Percentiles rank a stretch among this genome's conserved stretches.
phyloP scores from a whole-genome alignment of 495 filamentous ascomycete species.

The Aspergillus conjunctus region DNA sequence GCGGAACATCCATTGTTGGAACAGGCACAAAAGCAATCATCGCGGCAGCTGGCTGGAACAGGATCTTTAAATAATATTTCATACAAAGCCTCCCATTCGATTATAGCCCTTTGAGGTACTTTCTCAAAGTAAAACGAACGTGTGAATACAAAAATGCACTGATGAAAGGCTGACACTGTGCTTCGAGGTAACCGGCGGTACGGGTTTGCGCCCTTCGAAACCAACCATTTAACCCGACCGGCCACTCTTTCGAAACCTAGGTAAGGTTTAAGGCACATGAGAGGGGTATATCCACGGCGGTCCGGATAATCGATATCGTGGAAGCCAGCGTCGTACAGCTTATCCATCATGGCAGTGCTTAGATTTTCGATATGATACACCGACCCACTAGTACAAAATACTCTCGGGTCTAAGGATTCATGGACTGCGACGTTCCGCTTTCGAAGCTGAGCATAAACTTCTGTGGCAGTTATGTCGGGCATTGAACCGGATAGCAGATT shows the following conservation, averaged over 20 bases:
- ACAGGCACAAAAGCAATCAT: too few relatives aligned
- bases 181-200: background rate
- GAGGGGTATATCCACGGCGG: background rate
- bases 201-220: background rate
- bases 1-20: too few relatives aligned
- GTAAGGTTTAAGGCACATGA: background rate
- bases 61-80: too few relatives aligned
- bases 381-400: background rate
- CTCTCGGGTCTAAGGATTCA: background rate
- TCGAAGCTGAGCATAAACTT: background rate
- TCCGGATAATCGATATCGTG: background rate
- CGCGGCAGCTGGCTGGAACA: too few relatives aligned
- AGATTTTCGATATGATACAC: background rate
- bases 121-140: too few relatives aligned
- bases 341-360: background rate
- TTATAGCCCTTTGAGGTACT: too few relatives aligned
- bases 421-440: background rate
- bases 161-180: too few relatives aligned
- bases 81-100: too few relatives aligned
- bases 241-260: background rate
- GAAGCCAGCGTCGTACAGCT: background rate
- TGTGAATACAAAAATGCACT: too few relatives aligned
- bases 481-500: background rate
- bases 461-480: background rate
- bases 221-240: background rate